Evolutionary conservation across 352 stramenopile genomes (phyloP).

Genomic region (Pythium angustatum): DNA sequence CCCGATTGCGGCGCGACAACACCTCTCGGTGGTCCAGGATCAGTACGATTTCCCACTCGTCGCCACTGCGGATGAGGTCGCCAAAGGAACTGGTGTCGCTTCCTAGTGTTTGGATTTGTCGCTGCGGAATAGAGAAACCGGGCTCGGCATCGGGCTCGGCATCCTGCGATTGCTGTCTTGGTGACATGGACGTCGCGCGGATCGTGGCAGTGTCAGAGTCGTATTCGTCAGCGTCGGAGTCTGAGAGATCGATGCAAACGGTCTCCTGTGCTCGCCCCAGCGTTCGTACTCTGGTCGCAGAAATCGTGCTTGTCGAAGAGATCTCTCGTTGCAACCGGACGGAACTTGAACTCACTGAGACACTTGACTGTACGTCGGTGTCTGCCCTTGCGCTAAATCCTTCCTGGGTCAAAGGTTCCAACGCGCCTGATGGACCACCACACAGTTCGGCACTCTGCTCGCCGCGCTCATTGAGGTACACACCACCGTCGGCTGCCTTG

Average conservation of each 20-base stretch:
- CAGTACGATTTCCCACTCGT: constrained; percentile 79
- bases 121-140: background rate
- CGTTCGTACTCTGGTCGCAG: background rate
- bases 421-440: background rate
- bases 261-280: background rate
- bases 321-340: background rate
- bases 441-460: constrained; percentile 51
- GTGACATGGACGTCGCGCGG: constrained; percentile 19
- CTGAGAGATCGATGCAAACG: constrained; percentile 43
- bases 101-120: background rate
- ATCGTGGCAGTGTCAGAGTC: constrained; percentile 26
- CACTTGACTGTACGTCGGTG: background rate
- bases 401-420: too few species aligned
- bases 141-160: constrained; percentile 15
- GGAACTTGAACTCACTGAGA: background rate
- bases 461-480: constrained; percentile 65
- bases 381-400: background rate
- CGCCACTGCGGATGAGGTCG: constrained; percentile 32
- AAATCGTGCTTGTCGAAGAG: background rate
- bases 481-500: constrained; percentile 37
- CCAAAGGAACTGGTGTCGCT: background rate
- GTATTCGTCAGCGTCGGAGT: constrained; percentile 33
- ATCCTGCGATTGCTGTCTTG: background rate
- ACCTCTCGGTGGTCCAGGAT: constrained; percentile 84
- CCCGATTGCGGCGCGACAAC: constrained; percentile 66